Conservation (phyloP, 2,329 filamentous ascomycete species). For the Xylariaceae sp. region DNA sequence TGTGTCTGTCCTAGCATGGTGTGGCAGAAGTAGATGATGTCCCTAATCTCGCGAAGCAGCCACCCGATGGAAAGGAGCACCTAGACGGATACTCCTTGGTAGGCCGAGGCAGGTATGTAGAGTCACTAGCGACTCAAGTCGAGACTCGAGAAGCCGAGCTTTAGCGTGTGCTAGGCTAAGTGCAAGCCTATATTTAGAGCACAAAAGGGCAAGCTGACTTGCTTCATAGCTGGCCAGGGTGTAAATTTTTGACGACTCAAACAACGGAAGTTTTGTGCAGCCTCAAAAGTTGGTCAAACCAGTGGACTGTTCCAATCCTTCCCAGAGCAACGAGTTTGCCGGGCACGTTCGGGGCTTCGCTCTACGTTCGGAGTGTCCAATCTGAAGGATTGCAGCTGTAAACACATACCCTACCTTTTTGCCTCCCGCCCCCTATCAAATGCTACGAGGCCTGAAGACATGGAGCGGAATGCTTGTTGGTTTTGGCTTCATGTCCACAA, state of each 20-base stretch:
- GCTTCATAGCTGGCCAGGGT: background rate
- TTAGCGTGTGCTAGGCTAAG: background rate
- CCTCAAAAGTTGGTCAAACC: background rate
- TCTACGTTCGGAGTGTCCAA: background rate
- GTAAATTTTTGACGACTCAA: background rate
- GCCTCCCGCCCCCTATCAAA: background rate
- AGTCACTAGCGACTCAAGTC: background rate
- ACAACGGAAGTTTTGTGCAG: background rate
- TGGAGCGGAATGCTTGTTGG: background rate
- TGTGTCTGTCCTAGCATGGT: background rate
- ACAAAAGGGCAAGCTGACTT: background rate
- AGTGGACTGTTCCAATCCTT: background rate
- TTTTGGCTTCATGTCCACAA: background rate
- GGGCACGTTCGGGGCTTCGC: background rate
- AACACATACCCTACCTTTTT: background rate
- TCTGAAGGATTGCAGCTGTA: background rate
- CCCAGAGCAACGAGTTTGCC: background rate
- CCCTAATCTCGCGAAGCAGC: background rate
- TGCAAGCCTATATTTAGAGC: background rate
- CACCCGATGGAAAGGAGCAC: background rate
- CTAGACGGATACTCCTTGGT: background rate
- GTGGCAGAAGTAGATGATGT: background rate
- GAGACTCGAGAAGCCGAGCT: background rate
- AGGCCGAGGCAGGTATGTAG: background rate
- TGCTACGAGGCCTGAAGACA: background rate